Percentiles rank a stretch among this genome's conserved stretches.
phyloP scores from a whole-genome alignment of 192 early-diverging fungal species.

The Umbelopsis sp. region DNA sequence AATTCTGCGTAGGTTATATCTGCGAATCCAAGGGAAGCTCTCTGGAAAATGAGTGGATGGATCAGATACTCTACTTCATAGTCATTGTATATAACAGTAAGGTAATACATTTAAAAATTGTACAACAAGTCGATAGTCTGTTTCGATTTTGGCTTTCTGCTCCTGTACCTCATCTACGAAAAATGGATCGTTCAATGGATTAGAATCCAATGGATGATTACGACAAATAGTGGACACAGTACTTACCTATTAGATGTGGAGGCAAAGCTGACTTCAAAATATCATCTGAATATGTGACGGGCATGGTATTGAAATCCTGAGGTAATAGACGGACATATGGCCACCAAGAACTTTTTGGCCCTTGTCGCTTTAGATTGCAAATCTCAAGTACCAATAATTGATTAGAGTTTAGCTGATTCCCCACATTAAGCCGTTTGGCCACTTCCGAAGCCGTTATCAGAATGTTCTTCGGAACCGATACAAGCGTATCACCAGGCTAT shows the following conservation, averaged over 20 bases:
- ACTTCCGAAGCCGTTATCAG: slow-evolving; percentile 47
- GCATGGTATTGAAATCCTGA: slow-evolving; percentile 54
- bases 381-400: slow-evolving; percentile 53
- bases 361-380: slow-evolving; percentile 35
- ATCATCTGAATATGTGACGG: slow-evolving; percentile 45
- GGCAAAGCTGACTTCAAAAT: slow-evolving; percentile 38
- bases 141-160: slow-evolving; percentile 48
- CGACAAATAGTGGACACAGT: not conserved
- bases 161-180: slow-evolving; percentile 42
- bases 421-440: slow-evolving; percentile 36
- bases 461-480: slow-evolving; percentile 50
- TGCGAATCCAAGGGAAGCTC: slow-evolving; percentile 1
- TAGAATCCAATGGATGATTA: too few relatives aligned
- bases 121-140: slow-evolving; percentile 36
- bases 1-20: slow-evolving; percentile 44
- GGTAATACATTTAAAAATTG: slow-evolving; percentile 32
- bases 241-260: slow-evolving; percentile 39
- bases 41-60: not conserved
- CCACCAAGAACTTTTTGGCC: slow-evolving; percentile 43
- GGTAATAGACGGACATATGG: slow-evolving; percentile 53
- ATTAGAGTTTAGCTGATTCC: slow-evolving; percentile 45
- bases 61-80: not conserved
- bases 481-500: slow-evolving; percentile 55
- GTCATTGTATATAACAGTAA: slow-evolving; percentile 16
- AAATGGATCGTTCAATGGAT: not conserved